These are phyloP conservation scores for Leccinum truebloodii DNA, from an alignment of 768 basidiomycete genomes.

Conservation along the genomic window DNA sequence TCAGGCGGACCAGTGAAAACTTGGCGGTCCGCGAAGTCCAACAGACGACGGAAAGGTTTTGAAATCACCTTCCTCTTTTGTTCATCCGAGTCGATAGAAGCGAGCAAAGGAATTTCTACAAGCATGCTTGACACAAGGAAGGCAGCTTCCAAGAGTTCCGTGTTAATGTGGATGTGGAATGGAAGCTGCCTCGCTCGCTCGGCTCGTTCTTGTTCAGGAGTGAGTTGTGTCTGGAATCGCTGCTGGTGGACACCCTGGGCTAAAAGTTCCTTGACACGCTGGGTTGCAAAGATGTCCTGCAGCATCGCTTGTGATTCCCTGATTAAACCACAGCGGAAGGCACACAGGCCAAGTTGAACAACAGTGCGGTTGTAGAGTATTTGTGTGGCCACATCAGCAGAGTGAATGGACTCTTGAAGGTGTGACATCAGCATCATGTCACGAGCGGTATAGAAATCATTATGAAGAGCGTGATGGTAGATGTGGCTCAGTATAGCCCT, in stretches of 20 bases:
- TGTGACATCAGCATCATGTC: slow-evolving; percentile 99
- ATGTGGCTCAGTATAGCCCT: slow-evolving; percentile 98
- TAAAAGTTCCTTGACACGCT: slow-evolving; percentile 94
- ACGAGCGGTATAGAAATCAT: slow-evolving; percentile 94
- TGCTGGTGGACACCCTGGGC: slow-evolving; percentile 96
- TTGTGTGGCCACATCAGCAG: slow-evolving; percentile 95
- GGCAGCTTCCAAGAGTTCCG: slow-evolving; percentile 94
- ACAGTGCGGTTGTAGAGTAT: slow-evolving; percentile 98
- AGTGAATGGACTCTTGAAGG: slow-evolving; percentile 93
- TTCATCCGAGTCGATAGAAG: slow-evolving; percentile 93
- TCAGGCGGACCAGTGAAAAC: slow-evolving; percentile 99
- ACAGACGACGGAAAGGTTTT: slow-evolving; percentile 92
- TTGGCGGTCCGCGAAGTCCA: slow-evolving; percentile 97
- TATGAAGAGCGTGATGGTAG: slow-evolving; percentile 95
- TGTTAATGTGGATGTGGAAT: slow-evolving; percentile 99
- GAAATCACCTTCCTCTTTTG: slow-evolving; percentile 90
- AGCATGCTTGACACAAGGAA: slow-evolving; percentile 99
- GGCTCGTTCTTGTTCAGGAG: slow-evolving; percentile 95
- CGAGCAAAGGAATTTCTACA: slow-evolving; percentile 93
- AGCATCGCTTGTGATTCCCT: slow-evolving; percentile 91
- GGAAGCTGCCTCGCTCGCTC: slow-evolving; percentile 95
- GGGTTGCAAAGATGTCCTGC: slow-evolving; percentile 94
- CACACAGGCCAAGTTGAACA: slow-evolving; percentile 95
- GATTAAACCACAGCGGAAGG: slow-evolving; percentile 94
- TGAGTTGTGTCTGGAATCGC: slow-evolving; percentile 74